Percentiles rank a stretch among this genome's conserved stretches.
phyloP scores from a whole-genome alignment of 2,329 filamentous ascomycete genomes.

The Aureobasidium sp. region DNA sequence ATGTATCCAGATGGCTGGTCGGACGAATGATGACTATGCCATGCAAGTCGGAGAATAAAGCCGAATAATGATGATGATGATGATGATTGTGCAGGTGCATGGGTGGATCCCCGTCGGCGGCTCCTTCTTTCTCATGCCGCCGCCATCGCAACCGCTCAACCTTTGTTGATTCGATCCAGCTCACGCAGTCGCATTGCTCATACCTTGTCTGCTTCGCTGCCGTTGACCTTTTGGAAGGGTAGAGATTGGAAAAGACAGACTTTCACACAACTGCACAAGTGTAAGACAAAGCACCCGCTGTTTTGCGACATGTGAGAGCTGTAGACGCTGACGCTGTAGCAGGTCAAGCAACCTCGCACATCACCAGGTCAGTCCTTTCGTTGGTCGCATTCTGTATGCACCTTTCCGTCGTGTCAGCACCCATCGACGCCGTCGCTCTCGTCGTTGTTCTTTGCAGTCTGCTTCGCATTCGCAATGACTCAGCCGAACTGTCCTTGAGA shows the following conservation, averaged over 20 bases:
- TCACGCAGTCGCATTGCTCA: slow-evolving; percentile 2
- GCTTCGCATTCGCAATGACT: not conserved
- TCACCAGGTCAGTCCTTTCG: slow-evolving; percentile 12
- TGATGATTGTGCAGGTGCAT: too few relatives aligned
- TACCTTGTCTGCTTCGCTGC: not conserved
- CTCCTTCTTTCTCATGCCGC: slow-evolving; percentile 8
- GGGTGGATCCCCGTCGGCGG: too few relatives aligned
- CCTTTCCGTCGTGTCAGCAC: not conserved
- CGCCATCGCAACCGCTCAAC: slow-evolving; percentile 3
- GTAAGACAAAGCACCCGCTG: not conserved
- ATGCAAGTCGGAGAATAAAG: not conserved
- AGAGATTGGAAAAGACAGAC: not conserved
- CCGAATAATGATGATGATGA: too few relatives aligned
- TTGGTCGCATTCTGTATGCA: not conserved
- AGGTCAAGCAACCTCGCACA: slow-evolving; percentile 8
- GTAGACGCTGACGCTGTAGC: slow-evolving; percentile 11
- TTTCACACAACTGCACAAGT: not conserved
- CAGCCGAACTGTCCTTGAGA: not conserved
- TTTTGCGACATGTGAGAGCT: not conserved
- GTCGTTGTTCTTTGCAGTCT: not conserved
- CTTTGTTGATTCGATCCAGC: not conserved
- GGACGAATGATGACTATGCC: not conserved
- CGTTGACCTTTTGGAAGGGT: too few relatives aligned
- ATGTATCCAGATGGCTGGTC: not conserved
- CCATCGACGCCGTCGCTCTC: not conserved